phyloP scores from a whole-genome alignment of 768 basidiomycete genomes.

The Asterophora parasitica region DNA sequence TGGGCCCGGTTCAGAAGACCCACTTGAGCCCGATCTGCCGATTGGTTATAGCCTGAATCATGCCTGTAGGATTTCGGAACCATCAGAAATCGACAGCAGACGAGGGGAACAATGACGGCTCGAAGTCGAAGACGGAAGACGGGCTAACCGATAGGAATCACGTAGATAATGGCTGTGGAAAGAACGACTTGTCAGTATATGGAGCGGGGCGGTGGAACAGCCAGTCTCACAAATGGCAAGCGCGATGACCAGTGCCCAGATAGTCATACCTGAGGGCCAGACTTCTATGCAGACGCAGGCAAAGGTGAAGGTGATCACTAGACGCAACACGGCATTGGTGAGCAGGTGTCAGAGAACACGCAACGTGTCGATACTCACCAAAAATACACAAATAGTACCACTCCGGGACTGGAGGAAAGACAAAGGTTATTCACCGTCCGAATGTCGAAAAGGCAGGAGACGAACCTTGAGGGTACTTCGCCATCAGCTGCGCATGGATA shows the following conservation, averaged over 20 bases:
- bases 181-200: background rate
- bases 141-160: conserved; percentile 68
- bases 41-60: conserved; percentile 81
- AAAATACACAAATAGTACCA: conserved; percentile 59
- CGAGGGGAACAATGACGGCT: background rate
- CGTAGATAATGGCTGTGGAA: conserved; percentile 44
- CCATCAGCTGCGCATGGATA: conserved; percentile 58
- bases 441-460: background rate
- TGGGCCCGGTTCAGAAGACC: conserved; percentile 13
- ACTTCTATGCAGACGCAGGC: conserved; percentile 56
- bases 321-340: background rate
- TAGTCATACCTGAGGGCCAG: conserved; percentile 64
- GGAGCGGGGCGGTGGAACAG: conserved; percentile 1
- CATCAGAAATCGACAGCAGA: background rate
- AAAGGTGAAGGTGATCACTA: conserved; percentile 53
- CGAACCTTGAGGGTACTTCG: conserved; percentile 43
- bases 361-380: conserved; percentile 21
- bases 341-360: background rate
- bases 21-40: conserved; percentile 60
- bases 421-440: background rate
- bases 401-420: conserved; percentile 41
- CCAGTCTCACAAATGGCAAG: conserved; percentile 35
- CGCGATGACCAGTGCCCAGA: conserved; percentile 60
- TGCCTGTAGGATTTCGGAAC: conserved; percentile 24
- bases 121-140: conserved; percentile 15